phyloP scores from a whole-genome alignment of 1,284 basidiomycete species.

The Tylopilus sp. region DNA sequence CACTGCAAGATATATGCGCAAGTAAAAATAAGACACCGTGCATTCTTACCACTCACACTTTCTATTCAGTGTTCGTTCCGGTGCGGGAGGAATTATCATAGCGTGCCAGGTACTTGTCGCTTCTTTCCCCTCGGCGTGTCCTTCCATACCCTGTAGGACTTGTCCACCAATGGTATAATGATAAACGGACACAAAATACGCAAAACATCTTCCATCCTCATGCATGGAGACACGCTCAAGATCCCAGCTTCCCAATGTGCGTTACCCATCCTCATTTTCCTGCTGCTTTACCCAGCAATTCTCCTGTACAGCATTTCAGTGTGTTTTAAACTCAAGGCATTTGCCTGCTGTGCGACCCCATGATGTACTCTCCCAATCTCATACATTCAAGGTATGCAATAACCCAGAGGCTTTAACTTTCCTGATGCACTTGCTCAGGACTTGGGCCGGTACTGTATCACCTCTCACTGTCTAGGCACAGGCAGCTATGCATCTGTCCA shows the following conservation, averaged over 20 bases:
- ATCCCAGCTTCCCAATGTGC: slow-evolving; percentile 63
- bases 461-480: slow-evolving; percentile 70
- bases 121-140: background rate
- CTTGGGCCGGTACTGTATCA: slow-evolving; percentile 64
- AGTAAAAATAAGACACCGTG: slow-evolving; percentile 16
- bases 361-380: slow-evolving; percentile 52
- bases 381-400: slow-evolving; percentile 47
- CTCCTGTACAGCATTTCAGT: slow-evolving; percentile 56
- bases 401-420: slow-evolving; percentile 2
- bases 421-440: slow-evolving; percentile 33
- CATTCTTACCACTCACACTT: background rate
- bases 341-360: slow-evolving; percentile 50
- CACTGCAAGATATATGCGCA: slow-evolving; percentile 81
- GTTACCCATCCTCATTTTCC: slow-evolving; percentile 5
- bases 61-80: slow-evolving; percentile 51
- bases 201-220: slow-evolving; percentile 62
- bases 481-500: slow-evolving; percentile 82
- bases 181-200: slow-evolving; percentile 67
- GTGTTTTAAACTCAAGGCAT: slow-evolving; percentile 53
- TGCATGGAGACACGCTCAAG: slow-evolving; percentile 68
- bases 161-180: slow-evolving; percentile 73
- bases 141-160: slow-evolving; percentile 45
- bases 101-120: slow-evolving; percentile 59
- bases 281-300: background rate
- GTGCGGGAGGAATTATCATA: slow-evolving; percentile 65